Evolutionary conservation across 2,329 filamentous ascomycete genomes (phyloP), one percentile per base, ranked within the genome.

Genomic region (Sarocladium brachiariae): DNA sequence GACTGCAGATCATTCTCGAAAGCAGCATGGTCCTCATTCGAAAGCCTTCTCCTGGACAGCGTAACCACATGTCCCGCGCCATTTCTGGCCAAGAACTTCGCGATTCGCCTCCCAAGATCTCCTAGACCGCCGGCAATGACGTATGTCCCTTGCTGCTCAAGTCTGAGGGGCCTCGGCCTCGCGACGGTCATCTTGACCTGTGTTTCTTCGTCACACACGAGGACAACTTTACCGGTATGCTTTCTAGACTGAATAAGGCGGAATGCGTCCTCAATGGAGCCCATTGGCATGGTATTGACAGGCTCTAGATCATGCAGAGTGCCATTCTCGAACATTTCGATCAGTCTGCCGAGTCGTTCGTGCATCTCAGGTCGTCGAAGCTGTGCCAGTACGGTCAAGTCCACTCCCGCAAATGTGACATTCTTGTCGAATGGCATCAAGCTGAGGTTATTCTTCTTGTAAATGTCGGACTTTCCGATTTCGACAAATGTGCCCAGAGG

Each of bases 401-500:
- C n/a, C n/a, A n/a, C n/a, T n/a, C n/a, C n/a, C n/a, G n/a, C n/a
- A n/a, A n/a, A n/a, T n/a, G n/a, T n/a, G n/a, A n/a, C n/a, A n/a
- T n/a, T n/a, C n/a, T n/a, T n/a, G n/a, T n/a, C n/a, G n/a, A n/a
- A n/a, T n/a, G n/a, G n/a, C n/a, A n/a, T n/a, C n/a, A n/a, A n/a
- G n/a, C n/a, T n/a, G n/a, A n/a, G n/a, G n/a, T n/a, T n/a, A n/a
- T n/a, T n/a, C n/a, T n/a, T n/a, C n/a, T n/a, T n/a, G n/a, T n/a
- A n/a, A 2, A 74, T 59, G 39, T 75, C 70, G 4, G 65, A 58
- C 54, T 70, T 70, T 7, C 70, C 71, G 16, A 76, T 68, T 49
- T 77, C 73, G 0, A 76, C 51, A 59, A 78, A 69, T 2, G 58
- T 63, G 0, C 72, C 74, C 43, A 68, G 71, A 3, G 63, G 56